Conservation (phyloP, 2,329 filamentous ascomycete genomes). For the Calonectria fujianensis region DNA sequence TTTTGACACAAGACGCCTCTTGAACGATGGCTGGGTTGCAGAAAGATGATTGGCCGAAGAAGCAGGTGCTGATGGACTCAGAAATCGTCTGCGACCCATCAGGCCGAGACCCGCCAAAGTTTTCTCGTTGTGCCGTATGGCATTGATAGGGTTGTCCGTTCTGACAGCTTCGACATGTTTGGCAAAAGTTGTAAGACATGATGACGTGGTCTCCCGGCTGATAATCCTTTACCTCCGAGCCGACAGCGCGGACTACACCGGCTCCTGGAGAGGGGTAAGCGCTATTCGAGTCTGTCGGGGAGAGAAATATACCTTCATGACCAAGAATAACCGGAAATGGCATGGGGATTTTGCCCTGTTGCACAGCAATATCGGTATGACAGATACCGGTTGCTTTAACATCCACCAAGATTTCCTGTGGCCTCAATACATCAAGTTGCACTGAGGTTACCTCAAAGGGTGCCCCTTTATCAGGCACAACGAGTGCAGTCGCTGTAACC, state of each 20-base stretch:
- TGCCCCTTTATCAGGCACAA: neutral
- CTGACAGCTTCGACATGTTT: neutral
- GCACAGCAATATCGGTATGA: constrained; percentile 1
- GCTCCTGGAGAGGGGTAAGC: neutral
- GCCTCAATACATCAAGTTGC: neutral
- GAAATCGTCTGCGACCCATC: constrained; percentile 3
- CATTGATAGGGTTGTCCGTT: constrained; percentile 7
- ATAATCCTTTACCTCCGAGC: neutral
- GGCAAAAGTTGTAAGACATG: constrained; percentile 12
- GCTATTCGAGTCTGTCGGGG: fast-evolving
- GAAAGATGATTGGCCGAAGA: constrained; percentile 10
- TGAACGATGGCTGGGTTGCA: constrained; percentile 1
- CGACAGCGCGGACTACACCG: neutral
- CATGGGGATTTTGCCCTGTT: constrained; percentile 1
- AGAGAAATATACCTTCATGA: neutral
- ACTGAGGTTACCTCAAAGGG: neutral
- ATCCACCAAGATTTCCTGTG: neutral
- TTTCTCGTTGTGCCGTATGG: neutral
- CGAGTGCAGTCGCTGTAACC: neutral
- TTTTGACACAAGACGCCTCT: constrained; percentile 11
- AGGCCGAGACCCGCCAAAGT: neutral
- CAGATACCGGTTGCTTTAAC: constrained; percentile 5
- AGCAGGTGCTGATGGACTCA: neutral
- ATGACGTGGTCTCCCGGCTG: constrained; percentile 4
- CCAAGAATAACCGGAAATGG: neutral